Evolutionary conservation across 2,329 filamentous ascomycete genomes (phyloP), one percentile per base, ranked within the genome.

Genomic region (Trichoderma gracile): DNA sequence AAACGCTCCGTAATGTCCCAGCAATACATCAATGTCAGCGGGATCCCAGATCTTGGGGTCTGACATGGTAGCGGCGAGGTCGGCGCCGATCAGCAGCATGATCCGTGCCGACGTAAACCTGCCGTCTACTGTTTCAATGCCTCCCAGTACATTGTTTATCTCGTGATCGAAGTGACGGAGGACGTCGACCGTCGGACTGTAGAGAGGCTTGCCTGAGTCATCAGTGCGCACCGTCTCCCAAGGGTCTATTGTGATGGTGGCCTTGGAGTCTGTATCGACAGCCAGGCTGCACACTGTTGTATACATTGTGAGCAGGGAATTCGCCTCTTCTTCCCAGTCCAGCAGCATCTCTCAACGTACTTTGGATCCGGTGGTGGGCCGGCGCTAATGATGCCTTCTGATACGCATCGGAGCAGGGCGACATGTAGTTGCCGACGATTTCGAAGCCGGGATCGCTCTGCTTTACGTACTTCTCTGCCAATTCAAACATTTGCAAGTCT

Each of bases 101-200:
- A 96, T 89, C 59, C 86, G 86, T 14, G 90, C 88, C 23, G 75
- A 76, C 45, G 81, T 84, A 72, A 85, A 88, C 69, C 82, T 84
- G 64, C 80, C 78, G 61, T 90, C 91, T 69, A 82, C 81, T 27
- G 83, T 84, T 70, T 89, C 82, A 40, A 93, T 86, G 10, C 92
- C 92, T 7, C 92, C 92, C 45, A 89, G 88, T 17, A 90, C 84
- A 19, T 84, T 82, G 74, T 96, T 96, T 73, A 96, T 89, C 76
- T 96, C 91, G 72, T 92, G 77, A 68, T 94, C 87, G 70, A 96
- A 93, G 77, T 96, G 92, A 71, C 94, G 90, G 56, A 96, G 81
- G 40, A 96, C 92, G 71, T 90, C 85, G 30, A 92, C 92, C 1
- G 92, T 97, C 12, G 91, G 91, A 65, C 91, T 88, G 74, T 96